Evolutionary conservation across 2,329 filamentous ascomycete genomes (phyloP), one percentile per base, ranked within the genome.

Genomic region (Coniochaeta sp.): DNA sequence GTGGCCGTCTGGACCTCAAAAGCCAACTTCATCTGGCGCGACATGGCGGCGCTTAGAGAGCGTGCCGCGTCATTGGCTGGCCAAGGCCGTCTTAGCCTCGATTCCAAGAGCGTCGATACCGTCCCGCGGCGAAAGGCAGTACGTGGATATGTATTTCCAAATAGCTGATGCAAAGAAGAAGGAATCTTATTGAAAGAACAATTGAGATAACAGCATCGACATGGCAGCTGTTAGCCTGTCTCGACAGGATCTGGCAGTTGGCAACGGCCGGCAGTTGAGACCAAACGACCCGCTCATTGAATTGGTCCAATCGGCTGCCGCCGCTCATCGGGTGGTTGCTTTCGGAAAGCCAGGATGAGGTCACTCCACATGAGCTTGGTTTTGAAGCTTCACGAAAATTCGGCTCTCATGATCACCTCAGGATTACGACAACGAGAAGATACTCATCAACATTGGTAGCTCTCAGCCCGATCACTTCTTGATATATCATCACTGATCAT

Each of bases 301-400:
- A n/a, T n/a, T n/a, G n/a, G 35, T 5, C 35, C 35, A 40, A 40
- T 40, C 35, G 35, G 35, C 16, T 10, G 18, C 24, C 16, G 16
- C 35, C 35, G 14, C 31, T 33, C 31, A 40, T 22, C 12, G 18
- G 12, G 20, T 22, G 38, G n/a, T 26, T 12, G 38, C 2, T 42
- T 33, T 42, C 10, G n/a, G 38, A n/a, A n/a, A 26, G 20, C 38
- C 12, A 24, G 38, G 20, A 42, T 42, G 38, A 42, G 38, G 38
- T 42, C 38, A 42, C 38, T 42, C 38, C 38, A 42, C 38, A 22
- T 8, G 38, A 42, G 38, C 38, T 42, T 42, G 38, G 12, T 42
- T 42, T 18, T 26, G 22, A 22, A 42, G 38, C 38, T 42, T 42
- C 38, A 42, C 18, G 20, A 42, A 42, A 42, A 42, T 42, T 24